phyloP scores from a whole-genome alignment of 805 yeast species.

The Candida methanosorbosa region DNA sequence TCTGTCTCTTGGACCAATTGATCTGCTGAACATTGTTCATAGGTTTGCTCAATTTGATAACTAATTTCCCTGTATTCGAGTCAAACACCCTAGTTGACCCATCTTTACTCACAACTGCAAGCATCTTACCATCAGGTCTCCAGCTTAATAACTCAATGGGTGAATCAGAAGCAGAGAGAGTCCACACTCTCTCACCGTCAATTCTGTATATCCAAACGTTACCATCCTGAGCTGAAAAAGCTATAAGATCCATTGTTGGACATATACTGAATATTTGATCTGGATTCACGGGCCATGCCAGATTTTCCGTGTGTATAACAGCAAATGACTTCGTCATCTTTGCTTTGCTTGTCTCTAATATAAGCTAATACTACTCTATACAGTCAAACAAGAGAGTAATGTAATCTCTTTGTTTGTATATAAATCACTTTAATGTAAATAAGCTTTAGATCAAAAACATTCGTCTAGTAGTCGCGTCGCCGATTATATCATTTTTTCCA shows the following conservation, averaged over 20 bases:
- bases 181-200: slow-evolving; percentile 25
- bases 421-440: no score
- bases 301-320: no score
- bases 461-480: no score
- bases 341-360: no score
- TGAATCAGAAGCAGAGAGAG: slow-evolving; percentile 3
- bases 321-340: no score
- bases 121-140: slow-evolving; percentile 12
- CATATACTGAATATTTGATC: slow-evolving; percentile 9
- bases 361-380: no score
- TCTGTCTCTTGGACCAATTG: slow-evolving; percentile 14
- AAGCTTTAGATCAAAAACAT: no score
- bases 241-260: slow-evolving; percentile 27
- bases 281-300: slow-evolving; percentile 1
- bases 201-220: slow-evolving; percentile 23
- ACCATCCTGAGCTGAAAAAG: slow-evolving; percentile 17
- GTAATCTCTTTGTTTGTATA: no score
- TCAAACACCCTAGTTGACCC: slow-evolving; percentile 20
- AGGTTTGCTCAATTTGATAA: slow-evolving; percentile 9
- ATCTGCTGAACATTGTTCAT: slow-evolving; percentile 7
- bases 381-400: no score
- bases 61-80: slow-evolving; percentile 18
- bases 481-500: no score
- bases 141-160: slow-evolving; percentile 1
- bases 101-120: slow-evolving; percentile 16